Conservation (phyloP, 192 early-diverging fungal genomes). For the Backusella circina region DNA sequence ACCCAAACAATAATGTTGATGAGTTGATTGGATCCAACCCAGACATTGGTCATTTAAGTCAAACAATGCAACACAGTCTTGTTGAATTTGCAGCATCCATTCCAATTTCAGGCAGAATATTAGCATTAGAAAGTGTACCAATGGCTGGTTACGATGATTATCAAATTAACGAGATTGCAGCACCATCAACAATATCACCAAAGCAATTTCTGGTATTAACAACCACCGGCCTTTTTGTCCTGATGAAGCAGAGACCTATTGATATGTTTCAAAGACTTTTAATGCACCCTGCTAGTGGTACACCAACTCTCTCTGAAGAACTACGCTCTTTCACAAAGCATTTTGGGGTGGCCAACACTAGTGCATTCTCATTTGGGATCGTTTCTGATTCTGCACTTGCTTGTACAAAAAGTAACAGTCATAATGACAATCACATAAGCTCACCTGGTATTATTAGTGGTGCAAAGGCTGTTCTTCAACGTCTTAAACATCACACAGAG, state of each 20-base stretch:
- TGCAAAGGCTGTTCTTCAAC: background rate
- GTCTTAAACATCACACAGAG: background rate
- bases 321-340: background rate
- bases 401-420: background rate
- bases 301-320: background rate
- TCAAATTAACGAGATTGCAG: slow-evolving; percentile 62
- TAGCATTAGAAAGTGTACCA: slow-evolving; percentile 70
- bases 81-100: slow-evolving; percentile 45
- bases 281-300: background rate
- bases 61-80: slow-evolving; percentile 23
- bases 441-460: background rate
- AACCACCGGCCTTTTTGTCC: slow-evolving; percentile 64
- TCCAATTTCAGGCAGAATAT: slow-evolving; percentile 76
- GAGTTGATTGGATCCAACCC: slow-evolving; percentile 34
- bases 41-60: slow-evolving; percentile 57
- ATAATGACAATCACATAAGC: too few species aligned
- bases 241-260: slow-evolving; percentile 74
- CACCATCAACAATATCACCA: slow-evolving; percentile 50
- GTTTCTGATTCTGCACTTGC: background rate
- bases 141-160: slow-evolving; percentile 15
- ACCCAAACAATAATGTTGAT: background rate
- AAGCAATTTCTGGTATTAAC: slow-evolving; percentile 73
- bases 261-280: slow-evolving; percentile 69
- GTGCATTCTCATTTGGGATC: background rate
- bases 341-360: background rate